Base-by-base conservation (phyloP, 2,329 filamentous ascomycete species). In the Hirsutella thompsonii region DNA sequence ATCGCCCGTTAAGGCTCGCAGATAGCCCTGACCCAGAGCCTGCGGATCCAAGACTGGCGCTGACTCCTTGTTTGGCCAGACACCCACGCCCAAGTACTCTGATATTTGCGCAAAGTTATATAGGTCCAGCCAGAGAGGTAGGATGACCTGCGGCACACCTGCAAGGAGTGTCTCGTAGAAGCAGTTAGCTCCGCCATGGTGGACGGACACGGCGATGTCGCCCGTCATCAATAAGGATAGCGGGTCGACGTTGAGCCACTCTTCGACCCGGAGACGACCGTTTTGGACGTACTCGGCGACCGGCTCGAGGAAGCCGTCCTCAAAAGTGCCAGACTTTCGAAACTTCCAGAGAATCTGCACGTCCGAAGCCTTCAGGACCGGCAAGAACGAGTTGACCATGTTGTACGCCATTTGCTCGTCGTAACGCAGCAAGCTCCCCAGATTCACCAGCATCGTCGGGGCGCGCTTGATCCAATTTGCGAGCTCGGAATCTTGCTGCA, bases 371-470 rank as follows among this genome's bases (percentile, higher is more conserved):
- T 50, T 45, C 11, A 59, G 40, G 8, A 51, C 43, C 3, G 35
- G 34, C 2, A 39, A 33, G 8, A 61, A 29, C 2, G 52, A 55
- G 3, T 38, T 30, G 0, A 48, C 48, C 59, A 63, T 60, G 9
- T 33, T 41, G 3, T 14, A 30, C 10, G 56, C 57, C 13, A 48
- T 44, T 2, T 44, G 33, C 39, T 53, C 43, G 21, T 43, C 43
- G 36, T 51, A 55, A 4, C 47, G 46, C 20, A 60, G 52, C 5
- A 60, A 52, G 3, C 64, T 70, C 0, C 70, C 69, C 0, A 73
- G 55, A 40, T 68, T 71, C 8, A 74, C 59, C 11, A 73, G 54
- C 0, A 72, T 51, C 0, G 69, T 72, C 2, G 66, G 64, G 0
- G 50, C 52, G 9, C 49, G 47, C 1, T 52, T 51, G 11, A 73